Conservation (phyloP, 2,329 filamentous ascomycete genomes). For the Coniosporium tulheliwenetii region DNA sequence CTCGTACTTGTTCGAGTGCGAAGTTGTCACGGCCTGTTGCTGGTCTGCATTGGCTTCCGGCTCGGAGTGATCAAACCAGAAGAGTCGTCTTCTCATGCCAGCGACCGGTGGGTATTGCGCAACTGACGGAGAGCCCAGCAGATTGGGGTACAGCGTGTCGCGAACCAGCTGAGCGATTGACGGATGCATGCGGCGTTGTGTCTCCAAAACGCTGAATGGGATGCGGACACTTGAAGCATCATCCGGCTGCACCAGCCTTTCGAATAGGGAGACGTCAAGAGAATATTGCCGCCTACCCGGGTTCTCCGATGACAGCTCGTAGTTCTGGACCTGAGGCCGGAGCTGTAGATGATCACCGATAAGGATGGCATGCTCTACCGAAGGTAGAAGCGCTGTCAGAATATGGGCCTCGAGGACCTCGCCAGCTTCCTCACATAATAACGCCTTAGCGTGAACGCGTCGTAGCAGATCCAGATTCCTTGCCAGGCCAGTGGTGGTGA, state of each 20-base stretch:
- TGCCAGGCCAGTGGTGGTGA: conserved; percentile 46
- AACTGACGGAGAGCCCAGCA: conserved; percentile 34
- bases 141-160: conserved; percentile 37
- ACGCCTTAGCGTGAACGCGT: conserved; percentile 35
- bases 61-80: conserved; percentile 46
- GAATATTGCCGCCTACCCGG: conserved; percentile 32
- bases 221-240: conserved; percentile 8
- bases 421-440: conserved; percentile 53
- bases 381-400: conserved; percentile 42
- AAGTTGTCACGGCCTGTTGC: conserved; percentile 20
- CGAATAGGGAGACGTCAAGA: conserved; percentile 46
- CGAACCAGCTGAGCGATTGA: conserved; percentile 43
- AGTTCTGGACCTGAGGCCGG: conserved; percentile 41
- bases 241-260: conserved; percentile 32
- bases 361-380: conserved; percentile 44
- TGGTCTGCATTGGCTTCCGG: conserved; percentile 23
- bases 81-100: conserved; percentile 38
- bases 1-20: conserved; percentile 43
- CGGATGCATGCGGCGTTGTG: conserved; percentile 51
- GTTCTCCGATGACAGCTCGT: conserved; percentile 36
- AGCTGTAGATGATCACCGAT: conserved; percentile 51
- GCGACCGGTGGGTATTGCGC: conserved; percentile 29
- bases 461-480: conserved; percentile 33
- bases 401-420: conserved; percentile 52
- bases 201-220: conserved; percentile 31